phyloP scores from a whole-genome alignment of 1,284 basidiomycete genomes.

The Naganishia sp. region DNA sequence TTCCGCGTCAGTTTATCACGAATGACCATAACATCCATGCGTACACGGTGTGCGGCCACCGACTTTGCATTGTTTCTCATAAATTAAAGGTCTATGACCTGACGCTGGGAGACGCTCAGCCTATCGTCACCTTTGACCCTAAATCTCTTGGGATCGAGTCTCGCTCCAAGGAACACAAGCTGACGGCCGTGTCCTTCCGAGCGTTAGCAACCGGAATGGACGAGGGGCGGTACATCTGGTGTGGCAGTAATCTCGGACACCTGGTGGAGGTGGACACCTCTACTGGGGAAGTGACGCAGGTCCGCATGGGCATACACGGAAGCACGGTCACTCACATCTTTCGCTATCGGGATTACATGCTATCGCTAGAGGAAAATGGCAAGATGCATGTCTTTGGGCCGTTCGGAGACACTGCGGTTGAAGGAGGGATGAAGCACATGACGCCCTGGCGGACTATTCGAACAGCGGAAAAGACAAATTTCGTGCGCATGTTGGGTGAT shows the following conservation, averaged over 20 bases:
- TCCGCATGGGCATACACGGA: constrained; percentile 65
- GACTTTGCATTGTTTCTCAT: constrained; percentile 65
- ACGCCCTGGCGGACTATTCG: constrained; percentile 66
- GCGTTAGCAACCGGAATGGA: constrained; percentile 58
- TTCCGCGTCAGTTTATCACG: constrained; percentile 47
- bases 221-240: constrained; percentile 66
- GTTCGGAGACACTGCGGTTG: constrained; percentile 53
- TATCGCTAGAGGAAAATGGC: constrained; percentile 78
- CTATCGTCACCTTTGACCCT: constrained; percentile 62
- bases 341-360: constrained; percentile 66
- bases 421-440: constrained; percentile 39
- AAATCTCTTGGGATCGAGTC: constrained; percentile 59
- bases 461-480: constrained; percentile 77
- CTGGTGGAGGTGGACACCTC: constrained; percentile 75
- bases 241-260: constrained; percentile 85
- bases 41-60: constrained; percentile 65
- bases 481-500: constrained; percentile 69
- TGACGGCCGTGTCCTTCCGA: constrained; percentile 75
- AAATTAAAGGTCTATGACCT: constrained; percentile 63
- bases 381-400: constrained; percentile 72
- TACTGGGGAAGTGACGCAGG: constrained; percentile 61
- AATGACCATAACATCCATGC: constrained; percentile 55
- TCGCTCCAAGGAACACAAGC: constrained; percentile 65
- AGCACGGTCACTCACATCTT: constrained; percentile 71
- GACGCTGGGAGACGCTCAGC: constrained; percentile 42